Evolutionary conservation across 768 basidiomycete species (phyloP), one percentile per base, ranked within the genome.

Genomic region (Termitomyces sp.): DNA sequence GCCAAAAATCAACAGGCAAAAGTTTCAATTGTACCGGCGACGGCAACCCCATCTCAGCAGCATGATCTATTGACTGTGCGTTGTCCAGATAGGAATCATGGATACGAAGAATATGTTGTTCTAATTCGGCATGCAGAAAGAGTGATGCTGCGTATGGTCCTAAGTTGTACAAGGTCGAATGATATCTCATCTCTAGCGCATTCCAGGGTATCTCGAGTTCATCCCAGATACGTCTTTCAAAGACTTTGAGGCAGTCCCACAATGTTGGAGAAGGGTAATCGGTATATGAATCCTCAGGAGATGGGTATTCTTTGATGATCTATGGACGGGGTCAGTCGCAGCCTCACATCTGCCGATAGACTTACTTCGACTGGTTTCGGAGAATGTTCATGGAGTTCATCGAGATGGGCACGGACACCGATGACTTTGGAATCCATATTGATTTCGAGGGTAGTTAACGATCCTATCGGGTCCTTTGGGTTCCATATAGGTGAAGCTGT

Each of bases 401-500:
- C 79, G 1, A 79, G 66, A 63, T 94, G 80, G 45, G 85, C 79
- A 34, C 81, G 80, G 19, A 95, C 90, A 19, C 87, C 85, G 21
- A 91, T 78, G 23, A 92, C 83, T 57, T 83, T 87, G 19, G 89
- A 79, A 67, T 91, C 79, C 68, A 93, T 62, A 61, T 88, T 91
- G 42, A 73, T 72, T 67, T 94, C 90, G 3, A 93, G 73, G 0
- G 76, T 75, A 21, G 73, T 66, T 19, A 95, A 71, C 3, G 89
- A 88, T 23, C 79, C 79, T 19, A 73, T 68, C 0, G 90, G 83
- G 52, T 91, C 80, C 59, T 81, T 86, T 12, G 83, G 78, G 59
- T 90, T 89, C 87, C 88, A 92, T 25, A 93, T 84, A 0, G 93
- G 93, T 17, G 90, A 93, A 0, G 94, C 94, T 0, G 94, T 95